Evolutionary conservation across 2,329 filamentous ascomycete species (phyloP), one percentile per base, ranked within the genome.

Genomic region (Scedosporium dehoogii): DNA sequence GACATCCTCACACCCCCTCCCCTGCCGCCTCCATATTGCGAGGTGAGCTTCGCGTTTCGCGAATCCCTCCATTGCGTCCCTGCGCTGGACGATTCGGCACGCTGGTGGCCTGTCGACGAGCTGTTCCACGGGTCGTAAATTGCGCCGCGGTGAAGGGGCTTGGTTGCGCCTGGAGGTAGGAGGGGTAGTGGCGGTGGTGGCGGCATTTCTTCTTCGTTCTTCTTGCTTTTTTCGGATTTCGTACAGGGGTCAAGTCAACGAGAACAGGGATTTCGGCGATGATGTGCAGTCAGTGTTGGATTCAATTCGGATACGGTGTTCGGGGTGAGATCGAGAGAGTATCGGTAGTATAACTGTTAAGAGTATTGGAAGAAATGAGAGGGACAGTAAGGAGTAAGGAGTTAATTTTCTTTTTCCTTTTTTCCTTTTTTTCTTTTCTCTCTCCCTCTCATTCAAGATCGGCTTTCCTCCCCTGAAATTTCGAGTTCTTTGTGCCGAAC

Each of bases 71-170:
- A 96, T 23, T 14, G 14, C 1, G 41, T 46, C n/a, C 60, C 60
- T 70, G 84, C 66, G 25, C 82, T 81, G 1, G 84, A 82, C 64
- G 85, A 86, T 64, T 93, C 89, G 51, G 89, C 85, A 48, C 85
- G 82, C 74, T 96, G 92, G 72, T 96, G 91, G 56, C 90, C 90
- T 0, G 88, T 87, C 5, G 87, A 85, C 12, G 85, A 84, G 14
- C 86, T 87, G 74, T 91, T 91, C 85, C 86, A 90, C 4, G 85
- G 79, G 72, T 89, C 87, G 68, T 88, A 89, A 64, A 70, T 69
- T 2, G 27, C n/a, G 18, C 51, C 46, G 12, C 23, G 18, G 23
- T 55, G 60, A 4, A 21, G 33, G 6, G 59, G 59, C 14, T 51
- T 42, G 9, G 48, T 53, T 18, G 74, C 73, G 69, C 75, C 72